phyloP scores from a whole-genome alignment of 2,329 filamentous ascomycete species.

The Akanthomyces dipterigenus region DNA sequence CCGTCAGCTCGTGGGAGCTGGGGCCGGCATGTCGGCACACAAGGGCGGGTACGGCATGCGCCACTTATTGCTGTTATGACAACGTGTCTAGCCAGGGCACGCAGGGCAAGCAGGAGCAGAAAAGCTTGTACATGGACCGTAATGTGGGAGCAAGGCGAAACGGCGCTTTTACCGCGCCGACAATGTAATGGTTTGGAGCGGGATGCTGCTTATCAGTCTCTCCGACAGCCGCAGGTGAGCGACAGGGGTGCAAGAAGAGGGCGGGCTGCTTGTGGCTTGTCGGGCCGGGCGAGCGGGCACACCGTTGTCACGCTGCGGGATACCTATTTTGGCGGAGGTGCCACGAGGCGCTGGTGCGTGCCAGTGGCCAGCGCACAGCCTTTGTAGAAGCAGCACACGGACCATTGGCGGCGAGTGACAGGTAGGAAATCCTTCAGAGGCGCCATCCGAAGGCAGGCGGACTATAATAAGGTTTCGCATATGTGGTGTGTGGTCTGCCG shows the following conservation, averaged over 20 bases:
- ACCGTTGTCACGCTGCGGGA: slow-evolving; percentile 6
- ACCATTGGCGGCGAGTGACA: background rate
- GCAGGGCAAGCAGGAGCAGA: background rate
- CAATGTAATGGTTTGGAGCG: background rate
- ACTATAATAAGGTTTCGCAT: background rate
- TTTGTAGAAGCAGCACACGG: background rate
- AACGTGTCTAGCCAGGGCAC: background rate
- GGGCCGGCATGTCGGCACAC: background rate
- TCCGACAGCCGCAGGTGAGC: background rate
- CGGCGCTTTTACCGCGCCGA: background rate
- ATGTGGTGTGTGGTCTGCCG: background rate
- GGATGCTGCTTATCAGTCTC: background rate
- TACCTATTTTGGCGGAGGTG: background rate
- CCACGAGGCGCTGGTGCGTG: background rate
- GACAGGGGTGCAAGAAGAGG: background rate
- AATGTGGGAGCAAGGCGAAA: background rate
- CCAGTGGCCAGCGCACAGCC: background rate
- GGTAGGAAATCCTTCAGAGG: background rate
- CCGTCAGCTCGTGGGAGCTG: background rate
- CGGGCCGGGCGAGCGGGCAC: slow-evolving; percentile 4
- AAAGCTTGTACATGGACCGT: background rate
- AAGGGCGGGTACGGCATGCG: background rate
- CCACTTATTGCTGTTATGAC: background rate
- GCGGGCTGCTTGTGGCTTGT: slow-evolving; percentile 1
- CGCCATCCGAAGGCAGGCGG: background rate